phyloP scores from a whole-genome alignment of 164 flowering plant species.

The Tetracentron sinense region DNA sequence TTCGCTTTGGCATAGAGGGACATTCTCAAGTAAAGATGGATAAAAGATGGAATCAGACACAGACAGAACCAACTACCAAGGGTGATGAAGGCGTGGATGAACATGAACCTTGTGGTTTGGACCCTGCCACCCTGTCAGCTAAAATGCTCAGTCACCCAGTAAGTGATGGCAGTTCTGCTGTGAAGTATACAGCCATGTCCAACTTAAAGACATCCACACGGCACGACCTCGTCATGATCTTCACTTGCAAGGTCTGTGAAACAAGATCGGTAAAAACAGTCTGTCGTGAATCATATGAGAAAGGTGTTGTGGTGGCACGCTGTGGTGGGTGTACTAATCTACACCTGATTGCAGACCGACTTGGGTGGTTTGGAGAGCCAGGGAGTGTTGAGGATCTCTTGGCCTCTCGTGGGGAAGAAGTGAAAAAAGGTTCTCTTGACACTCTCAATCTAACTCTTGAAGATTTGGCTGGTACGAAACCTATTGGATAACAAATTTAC shows the following conservation, averaged over 20 bases:
- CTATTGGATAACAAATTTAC: neutral
- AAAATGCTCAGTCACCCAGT: conserved; percentile 8
- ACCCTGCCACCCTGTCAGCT: conserved; percentile 11
- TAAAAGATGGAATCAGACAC: conserved; percentile 30
- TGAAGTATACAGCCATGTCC: conserved; percentile 35
- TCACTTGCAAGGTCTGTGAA: conserved; percentile 94
- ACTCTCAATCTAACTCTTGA: conserved; percentile 68
- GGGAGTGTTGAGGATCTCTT: conserved; percentile 82
- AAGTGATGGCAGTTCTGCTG: conserved; percentile 10
- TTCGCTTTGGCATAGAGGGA: conserved; percentile 14
- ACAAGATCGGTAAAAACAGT: conserved; percentile 74
- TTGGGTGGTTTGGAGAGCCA: conserved; percentile 91
- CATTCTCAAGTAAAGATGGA: neutral
- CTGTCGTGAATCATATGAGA: conserved; percentile 84
- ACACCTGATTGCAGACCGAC: conserved; percentile 84
- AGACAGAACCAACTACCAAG: conserved; percentile 14
- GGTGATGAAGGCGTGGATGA: conserved; percentile 13
- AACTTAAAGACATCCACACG: conserved; percentile 56
- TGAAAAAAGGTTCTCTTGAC: conserved; percentile 65
- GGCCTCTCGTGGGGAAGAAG: conserved; percentile 83
- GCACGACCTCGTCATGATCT: conserved; percentile 80
- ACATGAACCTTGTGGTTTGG: conserved; percentile 10
- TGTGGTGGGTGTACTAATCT: conserved; percentile 78
- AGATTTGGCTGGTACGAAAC: conserved; percentile 65
- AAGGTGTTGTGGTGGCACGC: conserved; percentile 84